These are phyloP conservation scores for Scedosporium apiospermum DNA, from an alignment of 2,329 filamentous ascomycete genomes.

Conservation along the genomic window DNA sequence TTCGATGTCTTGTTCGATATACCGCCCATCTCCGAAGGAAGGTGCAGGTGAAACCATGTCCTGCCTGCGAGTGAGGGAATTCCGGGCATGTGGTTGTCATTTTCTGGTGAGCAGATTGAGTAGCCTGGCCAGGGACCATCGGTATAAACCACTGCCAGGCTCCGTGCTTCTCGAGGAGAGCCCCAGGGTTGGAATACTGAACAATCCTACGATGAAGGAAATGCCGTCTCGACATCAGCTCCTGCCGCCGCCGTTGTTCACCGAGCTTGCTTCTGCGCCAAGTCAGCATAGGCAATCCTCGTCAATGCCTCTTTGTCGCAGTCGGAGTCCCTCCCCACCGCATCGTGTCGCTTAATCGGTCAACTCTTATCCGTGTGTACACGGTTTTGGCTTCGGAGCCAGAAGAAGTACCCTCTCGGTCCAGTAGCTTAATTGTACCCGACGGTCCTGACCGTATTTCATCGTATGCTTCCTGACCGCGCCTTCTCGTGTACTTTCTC, in stretches of 20 bases:
- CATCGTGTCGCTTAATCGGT: not conserved
- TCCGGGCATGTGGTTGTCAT: not conserved
- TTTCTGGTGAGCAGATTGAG: not conserved
- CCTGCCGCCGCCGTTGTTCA: not conserved
- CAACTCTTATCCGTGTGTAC: not conserved
- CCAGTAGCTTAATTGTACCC: too few species aligned
- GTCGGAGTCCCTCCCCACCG: too few species aligned
- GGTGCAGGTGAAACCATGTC: not conserved
- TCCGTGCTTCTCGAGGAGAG: not conserved
- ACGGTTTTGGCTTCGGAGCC: too few species aligned
- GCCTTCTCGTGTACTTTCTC: too few species aligned
- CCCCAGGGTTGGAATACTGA: not conserved
- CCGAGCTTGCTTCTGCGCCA: not conserved
- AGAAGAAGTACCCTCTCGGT: too few species aligned
- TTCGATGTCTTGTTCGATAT: not conserved
- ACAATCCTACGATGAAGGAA: not conserved
- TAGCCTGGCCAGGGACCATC: too few species aligned
- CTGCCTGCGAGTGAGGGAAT: not conserved
- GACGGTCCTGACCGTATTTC: too few species aligned
- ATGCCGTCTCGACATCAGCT: not conserved
- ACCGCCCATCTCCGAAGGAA: not conserved
- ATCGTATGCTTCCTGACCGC: too few species aligned
- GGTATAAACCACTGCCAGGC: too few species aligned
- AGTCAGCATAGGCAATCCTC: not conserved
- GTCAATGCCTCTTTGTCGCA: not conserved